These are phyloP conservation scores for Cyamopsis tetragonoloba DNA, from an alignment of 306 rosid species.

Conservation along the genomic window DNA sequence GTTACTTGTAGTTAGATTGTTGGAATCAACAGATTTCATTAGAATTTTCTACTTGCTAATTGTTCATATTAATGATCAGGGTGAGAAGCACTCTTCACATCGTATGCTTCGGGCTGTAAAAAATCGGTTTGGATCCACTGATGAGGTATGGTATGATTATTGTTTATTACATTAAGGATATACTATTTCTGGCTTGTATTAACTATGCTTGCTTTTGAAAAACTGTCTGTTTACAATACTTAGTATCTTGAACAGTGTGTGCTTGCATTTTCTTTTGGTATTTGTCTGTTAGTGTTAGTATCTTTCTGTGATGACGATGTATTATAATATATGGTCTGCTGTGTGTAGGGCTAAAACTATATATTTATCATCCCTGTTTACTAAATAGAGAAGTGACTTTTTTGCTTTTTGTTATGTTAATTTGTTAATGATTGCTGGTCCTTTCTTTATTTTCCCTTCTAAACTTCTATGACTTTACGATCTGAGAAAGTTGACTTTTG, in stretches of 20 bases:
- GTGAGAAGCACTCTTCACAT: constrained; percentile 78
- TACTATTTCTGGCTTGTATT: constrained; percentile 5
- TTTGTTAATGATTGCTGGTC: background rate
- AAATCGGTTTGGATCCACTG: constrained; percentile 92
- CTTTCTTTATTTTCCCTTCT: background rate
- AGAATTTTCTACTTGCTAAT: constrained; percentile 17
- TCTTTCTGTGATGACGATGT: constrained; percentile 10
- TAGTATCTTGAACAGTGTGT: background rate
- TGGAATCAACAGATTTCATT: constrained; percentile 5
- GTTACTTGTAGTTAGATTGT: constrained; percentile 3
- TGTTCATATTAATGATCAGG: constrained; percentile 43
- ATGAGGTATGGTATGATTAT: constrained; percentile 55
- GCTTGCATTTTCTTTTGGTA: constrained; percentile 4
- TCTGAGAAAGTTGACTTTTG: constrained; percentile 8
- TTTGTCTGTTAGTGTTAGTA: constrained; percentile 4
- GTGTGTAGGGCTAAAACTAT: background rate
- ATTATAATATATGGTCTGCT: constrained; percentile 7
- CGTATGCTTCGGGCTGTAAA: constrained; percentile 92
- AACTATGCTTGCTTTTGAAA: background rate
- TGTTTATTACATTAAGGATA: background rate
- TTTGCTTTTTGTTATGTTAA: constrained; percentile 1
- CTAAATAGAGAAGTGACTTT: background rate
- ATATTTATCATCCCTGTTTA: background rate
- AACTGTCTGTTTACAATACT: background rate
- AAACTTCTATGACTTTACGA: constrained; percentile 13